Base-by-base conservation (phyloP, 2,329 filamentous ascomycete species). In the Stagonosporopsis vannaccii region DNA sequence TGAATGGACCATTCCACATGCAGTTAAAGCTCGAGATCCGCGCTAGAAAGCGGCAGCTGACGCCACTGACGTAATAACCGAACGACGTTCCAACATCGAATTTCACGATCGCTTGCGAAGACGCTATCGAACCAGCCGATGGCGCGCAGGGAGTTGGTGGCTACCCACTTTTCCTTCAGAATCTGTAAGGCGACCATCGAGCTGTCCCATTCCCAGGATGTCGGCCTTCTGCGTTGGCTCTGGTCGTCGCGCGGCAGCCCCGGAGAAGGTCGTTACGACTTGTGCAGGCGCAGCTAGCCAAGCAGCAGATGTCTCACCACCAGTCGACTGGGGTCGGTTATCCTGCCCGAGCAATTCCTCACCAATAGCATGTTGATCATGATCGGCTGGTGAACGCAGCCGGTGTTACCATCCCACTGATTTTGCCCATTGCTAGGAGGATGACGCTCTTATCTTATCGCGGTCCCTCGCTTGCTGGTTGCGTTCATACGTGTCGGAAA, bases 41-140 rank as follows among this genome's bases (percentile, higher is more conserved):
- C 47, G 32, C 42, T 56, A 51, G 30, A 22, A n/a, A 26, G 30
- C 41, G 23, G 42, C 23, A 39, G 26, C 25, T n/a, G 23, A 23
- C 47, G 53, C 53, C 53, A 56, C 53, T 51, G 53, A 56, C 53
- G 53, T 47, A 56, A 51, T 47, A 56, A 32, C 53, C 47, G 47
- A 51, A 43, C 30, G 53, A 47, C 47, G 42, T 39, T 47, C 23
- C 23, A 56, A 56, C 53, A 56, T 56, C 53, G 25, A 51, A 47
- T 51, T 56, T 28, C 30, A 43, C 30, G 42, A 22, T 47, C 35
- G 42, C 37, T 51, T 48, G 42, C 37, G 22, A 25, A 32, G 28
- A 12, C 19, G 4, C 17, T 25, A 25, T 47, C 51, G 32, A 25
- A 47, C 20, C 42, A 25, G 37, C 42, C 25, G 15, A 25, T 47